Evolutionary conservation across 179 eudicot species (phyloP).

Genomic region (Patellifolia procumbens): DNA sequence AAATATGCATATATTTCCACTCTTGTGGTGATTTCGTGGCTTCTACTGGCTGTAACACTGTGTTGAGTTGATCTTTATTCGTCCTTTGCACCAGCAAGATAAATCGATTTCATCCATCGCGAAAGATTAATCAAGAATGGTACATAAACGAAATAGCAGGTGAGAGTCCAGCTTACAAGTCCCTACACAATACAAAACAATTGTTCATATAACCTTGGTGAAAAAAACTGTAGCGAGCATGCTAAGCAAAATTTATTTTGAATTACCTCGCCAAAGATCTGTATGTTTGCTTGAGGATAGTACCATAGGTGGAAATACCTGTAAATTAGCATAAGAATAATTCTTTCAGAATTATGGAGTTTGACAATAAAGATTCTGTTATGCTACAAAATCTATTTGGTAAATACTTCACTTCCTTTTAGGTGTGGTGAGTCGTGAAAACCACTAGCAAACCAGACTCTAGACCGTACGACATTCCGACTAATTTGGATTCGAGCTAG

Average conservation of each 20-base stretch:
- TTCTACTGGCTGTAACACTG: not conserved
- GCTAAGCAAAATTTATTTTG: not conserved
- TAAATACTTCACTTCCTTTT: too few species aligned
- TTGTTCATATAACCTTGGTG: not conserved
- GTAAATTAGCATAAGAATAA: slow-evolving; percentile 18
- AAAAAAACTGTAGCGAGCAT: too few species aligned
- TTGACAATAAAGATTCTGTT: too few species aligned
- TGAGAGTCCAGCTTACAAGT: slow-evolving; percentile 72
- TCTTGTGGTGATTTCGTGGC: not conserved
- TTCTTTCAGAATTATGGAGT: not conserved
- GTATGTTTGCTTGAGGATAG: slow-evolving; percentile 78
- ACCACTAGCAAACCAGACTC: too few species aligned
- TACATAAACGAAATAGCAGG: slow-evolving; percentile 78
- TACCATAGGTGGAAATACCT: slow-evolving; percentile 75
- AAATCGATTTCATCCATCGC: slow-evolving; percentile 53
- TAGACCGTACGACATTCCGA: too few species aligned
- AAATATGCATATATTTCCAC: not conserved
- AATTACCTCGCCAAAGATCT: slow-evolving; percentile 70
- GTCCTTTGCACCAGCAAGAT: slow-evolving; percentile 8
- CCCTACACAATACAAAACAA: slow-evolving; percentile 52
- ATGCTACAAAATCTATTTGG: too few species aligned
- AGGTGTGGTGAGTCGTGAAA: too few species aligned
- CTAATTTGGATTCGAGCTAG: too few species aligned
- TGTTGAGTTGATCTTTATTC: not conserved
- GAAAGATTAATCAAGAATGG: slow-evolving; percentile 70